A percentile compares a stretch with the other conserved stretches of the same genome.
phyloP scores from a whole-genome alignment of 371 early-diverging fungal genomes.

The Mortierella sp. region DNA sequence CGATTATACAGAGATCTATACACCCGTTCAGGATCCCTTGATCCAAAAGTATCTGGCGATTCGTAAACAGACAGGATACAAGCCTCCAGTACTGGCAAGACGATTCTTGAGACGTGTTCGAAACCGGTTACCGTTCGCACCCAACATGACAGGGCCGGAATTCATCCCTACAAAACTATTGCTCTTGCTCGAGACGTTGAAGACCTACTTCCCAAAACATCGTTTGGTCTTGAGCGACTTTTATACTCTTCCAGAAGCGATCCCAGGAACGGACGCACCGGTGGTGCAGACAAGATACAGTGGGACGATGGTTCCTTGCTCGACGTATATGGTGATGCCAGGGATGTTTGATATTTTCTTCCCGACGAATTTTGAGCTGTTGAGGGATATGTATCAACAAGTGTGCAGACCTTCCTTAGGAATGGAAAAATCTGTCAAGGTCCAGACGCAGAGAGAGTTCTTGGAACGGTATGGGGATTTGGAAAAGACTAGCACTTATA shows the following conservation, averaged over 20 bases:
- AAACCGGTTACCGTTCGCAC: slow-evolving; percentile 80
- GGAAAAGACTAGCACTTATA: slow-evolving; percentile 78
- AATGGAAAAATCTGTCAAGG: slow-evolving; percentile 63
- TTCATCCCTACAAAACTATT: slow-evolving; percentile 94
- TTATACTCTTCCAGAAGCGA: slow-evolving; percentile 82
- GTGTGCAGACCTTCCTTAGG: slow-evolving; percentile 68
- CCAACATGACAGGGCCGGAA: slow-evolving; percentile 87
- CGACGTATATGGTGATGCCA: slow-evolving; percentile 94
- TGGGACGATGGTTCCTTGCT: slow-evolving; percentile 93
- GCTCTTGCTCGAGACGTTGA: slow-evolving; percentile 80
- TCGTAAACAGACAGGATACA: slow-evolving; percentile 70
- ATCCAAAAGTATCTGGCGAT: slow-evolving; percentile 77
- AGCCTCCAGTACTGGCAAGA: slow-evolving; percentile 71
- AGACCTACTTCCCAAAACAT: slow-evolving; percentile 87
- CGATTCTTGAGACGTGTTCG: slow-evolving; percentile 64
- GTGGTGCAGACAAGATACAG: slow-evolving; percentile 95
- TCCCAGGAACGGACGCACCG: slow-evolving; percentile 88
- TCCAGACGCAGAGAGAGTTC: slow-evolving; percentile 87
- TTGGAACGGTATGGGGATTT: slow-evolving; percentile 83
- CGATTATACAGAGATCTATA: slow-evolving; percentile 88
- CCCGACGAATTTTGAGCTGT: slow-evolving; percentile 94
- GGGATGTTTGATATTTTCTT: slow-evolving; percentile 99
- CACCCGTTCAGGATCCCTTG: slow-evolving; percentile 81
- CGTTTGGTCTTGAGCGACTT: slow-evolving; percentile 94
- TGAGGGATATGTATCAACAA: slow-evolving; percentile 80